Evolutionary conservation across 305 asterid species (phyloP), one percentile per base, ranked within the genome.

Genomic region (Fraxinus nigra): DNA sequence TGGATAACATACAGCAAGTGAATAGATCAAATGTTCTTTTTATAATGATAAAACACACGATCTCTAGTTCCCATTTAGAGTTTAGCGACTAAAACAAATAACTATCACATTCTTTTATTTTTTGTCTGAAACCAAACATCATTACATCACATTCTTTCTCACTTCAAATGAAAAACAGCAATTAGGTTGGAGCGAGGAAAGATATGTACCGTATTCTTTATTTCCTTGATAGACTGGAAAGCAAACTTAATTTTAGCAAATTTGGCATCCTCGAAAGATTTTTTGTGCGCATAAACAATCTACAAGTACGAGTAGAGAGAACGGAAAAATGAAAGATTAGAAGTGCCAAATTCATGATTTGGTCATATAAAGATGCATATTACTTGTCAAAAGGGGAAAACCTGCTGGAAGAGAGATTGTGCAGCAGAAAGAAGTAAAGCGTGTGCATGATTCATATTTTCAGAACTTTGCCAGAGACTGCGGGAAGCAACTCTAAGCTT

Each of bases 321-420:
- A 28, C 1, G 0, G 38, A 13, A 67, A 65, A 67, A 67, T 4
- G 18, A 28, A 67, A 26, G 38, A 30, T 79, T 59, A 82, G 74
- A 75, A 10, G 8, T 61, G 28, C 5, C 33, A 63, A 26, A 40
- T 78, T 61, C 76, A 70, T 20, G 46, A 59, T 26, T 46, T 28
- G 78, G 70, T 72, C 83, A 85, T 72, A 86, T 83, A 2, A 26
- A 78, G 83, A 81, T 79, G 28, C 34, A 26, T 37, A 20, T 61
- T 35, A 10, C 35, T 76, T 24, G 22, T 77, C 48, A 72, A 78
- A 81, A 59, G 34, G 43, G 40, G 63, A 82, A 75, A 81, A 93
- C 97, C 97, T 95, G 95, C 85, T 91, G 90, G 87, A 97, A 94
- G 87, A 97, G 94, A 84, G 91, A 87, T 80, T 83, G 92, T 2